A percentile compares a stretch with the other conserved stretches of the same genome.
These are phyloP conservation scores for Pichia occidentalis DNA, from an alignment of 805 yeast species.

Conservation along the genomic window DNA sequence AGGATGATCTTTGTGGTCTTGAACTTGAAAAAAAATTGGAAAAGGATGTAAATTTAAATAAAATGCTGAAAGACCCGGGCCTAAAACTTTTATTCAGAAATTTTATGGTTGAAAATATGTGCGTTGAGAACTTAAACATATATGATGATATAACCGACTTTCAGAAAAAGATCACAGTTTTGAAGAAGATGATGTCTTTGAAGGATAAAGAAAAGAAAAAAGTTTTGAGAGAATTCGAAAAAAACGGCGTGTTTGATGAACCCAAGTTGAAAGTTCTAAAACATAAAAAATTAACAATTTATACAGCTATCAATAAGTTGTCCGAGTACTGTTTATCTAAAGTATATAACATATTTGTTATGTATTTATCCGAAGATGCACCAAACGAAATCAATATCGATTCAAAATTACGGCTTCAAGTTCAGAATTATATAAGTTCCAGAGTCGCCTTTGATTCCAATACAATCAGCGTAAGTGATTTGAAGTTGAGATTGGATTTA, in stretches of 20 bases:
- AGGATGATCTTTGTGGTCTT: not conserved
- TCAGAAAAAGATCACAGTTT: slow-evolving; percentile 37
- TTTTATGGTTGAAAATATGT: slow-evolving; percentile 58
- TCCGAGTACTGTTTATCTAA: slow-evolving; percentile 52
- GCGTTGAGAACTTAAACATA: slow-evolving; percentile 73
- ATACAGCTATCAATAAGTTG: slow-evolving; percentile 35
- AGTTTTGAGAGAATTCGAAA: slow-evolving; percentile 2
- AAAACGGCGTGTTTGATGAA: slow-evolving; percentile 3
- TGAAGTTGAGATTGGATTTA: not conserved
- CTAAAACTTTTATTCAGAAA: slow-evolving; percentile 56
- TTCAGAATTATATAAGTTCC: slow-evolving; percentile 6
- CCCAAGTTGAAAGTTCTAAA: slow-evolving; percentile 12
- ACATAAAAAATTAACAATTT: slow-evolving; percentile 28
- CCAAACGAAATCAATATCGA: slow-evolving; percentile 68
- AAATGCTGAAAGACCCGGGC: slow-evolving; percentile 67
- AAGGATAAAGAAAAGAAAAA: slow-evolving; percentile 22
- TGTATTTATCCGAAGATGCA: slow-evolving; percentile 59
- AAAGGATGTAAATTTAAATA: slow-evolving; percentile 24
- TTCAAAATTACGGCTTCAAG: slow-evolving; percentile 19
- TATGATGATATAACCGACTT: slow-evolving; percentile 53
- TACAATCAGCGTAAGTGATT: slow-evolving; percentile 3
- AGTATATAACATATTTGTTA: slow-evolving; percentile 58
- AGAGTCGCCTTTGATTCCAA: slow-evolving; percentile 4
- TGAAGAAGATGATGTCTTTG: slow-evolving; percentile 36
- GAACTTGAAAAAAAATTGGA: not conserved